Evolutionary conservation across 2,329 filamentous ascomycete species (phyloP), one percentile per base, ranked within the genome.

Genomic region (Fusarium staphyleae): DNA sequence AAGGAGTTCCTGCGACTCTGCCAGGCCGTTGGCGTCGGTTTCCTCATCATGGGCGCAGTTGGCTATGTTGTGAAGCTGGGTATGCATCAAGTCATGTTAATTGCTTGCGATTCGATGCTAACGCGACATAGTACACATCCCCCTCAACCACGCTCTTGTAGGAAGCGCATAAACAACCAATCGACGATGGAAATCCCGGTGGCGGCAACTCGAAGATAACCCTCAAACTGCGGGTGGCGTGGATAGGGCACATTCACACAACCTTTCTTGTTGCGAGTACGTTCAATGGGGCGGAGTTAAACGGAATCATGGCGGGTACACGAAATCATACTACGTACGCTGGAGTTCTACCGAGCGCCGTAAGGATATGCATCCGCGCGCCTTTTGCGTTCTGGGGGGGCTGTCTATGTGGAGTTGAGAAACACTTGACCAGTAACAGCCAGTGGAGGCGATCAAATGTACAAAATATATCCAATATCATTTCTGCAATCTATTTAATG

Each of bases 31-130:
- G 87, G 86, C 52, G 81, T 87, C 59, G 87, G 87, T 54, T 89
- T 89, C 75, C 73, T 89, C 59, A 81, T 88, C 73, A 88, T 88
- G 86, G 86, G 86, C 58, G 83, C 84, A 40, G 86, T 88, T 52
- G 86, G 86, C 59, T 89, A 88, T 74, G 74, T 89, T 58, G 85
- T 89, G 70, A 88, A 89, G 80, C 79, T 89, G 69, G 86, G 84
- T 87, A 78, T 42, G 81, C 62, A 10, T 7, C 14, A 22, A 43
- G 18, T n/a, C 13, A 15, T 19, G 5, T 34, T n/a, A 4, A 14
- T 22, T 9, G 6, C 13, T 22, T 30, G 1, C 28, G 33, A 30
- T 37, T 32, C 29, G 37, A 18, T 40, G 36, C 50, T 66, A 49
- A 64, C 52, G 39, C n/a, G 6, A 37, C n/a, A 9, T 22, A 87